A percentile compares a stretch with the other conserved stretches of the same genome.
phyloP scores from a whole-genome alignment of 108 stramenopile species.

The Cyclotella kingstonii region DNA sequence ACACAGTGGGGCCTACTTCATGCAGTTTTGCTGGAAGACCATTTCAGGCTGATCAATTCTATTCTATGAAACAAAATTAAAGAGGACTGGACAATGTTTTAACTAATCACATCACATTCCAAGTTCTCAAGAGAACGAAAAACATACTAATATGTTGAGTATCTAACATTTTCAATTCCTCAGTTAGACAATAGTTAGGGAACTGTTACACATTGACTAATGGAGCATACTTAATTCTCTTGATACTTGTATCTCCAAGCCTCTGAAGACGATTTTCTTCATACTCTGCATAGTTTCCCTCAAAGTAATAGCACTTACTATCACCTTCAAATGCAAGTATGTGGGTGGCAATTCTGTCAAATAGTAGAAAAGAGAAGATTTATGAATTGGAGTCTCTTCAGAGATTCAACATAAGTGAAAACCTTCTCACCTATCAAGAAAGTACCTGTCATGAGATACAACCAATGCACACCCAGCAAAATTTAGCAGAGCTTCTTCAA shows the following conservation, averaged over 20 bases:
- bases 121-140: too few relatives aligned
- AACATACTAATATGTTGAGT: too few relatives aligned
- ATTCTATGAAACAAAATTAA: too few relatives aligned
- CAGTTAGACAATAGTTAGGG: too few relatives aligned
- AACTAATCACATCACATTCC: too few relatives aligned
- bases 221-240: conserved; percentile 84
- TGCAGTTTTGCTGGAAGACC: too few relatives aligned
- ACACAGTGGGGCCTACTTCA: too few relatives aligned
- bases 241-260: conserved; percentile 80
- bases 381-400: too few relatives aligned
- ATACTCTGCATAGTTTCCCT: conserved; percentile 91
- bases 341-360: conserved; percentile 76
- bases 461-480: conserved; percentile 95
- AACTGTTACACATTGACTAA: conserved; percentile 62
- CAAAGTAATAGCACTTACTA: conserved; percentile 75
- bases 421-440: conserved; percentile 72
- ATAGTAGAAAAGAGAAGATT: not conserved
- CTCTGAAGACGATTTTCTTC: conserved; percentile 69
- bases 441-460: conserved; percentile 95
- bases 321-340: conserved; percentile 96
- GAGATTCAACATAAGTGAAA: not conserved
- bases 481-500: conserved; percentile 91
- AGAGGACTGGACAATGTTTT: too few relatives aligned
- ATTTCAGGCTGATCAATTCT: too few relatives aligned
- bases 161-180: too few relatives aligned